Base-by-base conservation (phyloP, 176 grass and related monocot species). In the Bonia amplexicaulis region DNA sequence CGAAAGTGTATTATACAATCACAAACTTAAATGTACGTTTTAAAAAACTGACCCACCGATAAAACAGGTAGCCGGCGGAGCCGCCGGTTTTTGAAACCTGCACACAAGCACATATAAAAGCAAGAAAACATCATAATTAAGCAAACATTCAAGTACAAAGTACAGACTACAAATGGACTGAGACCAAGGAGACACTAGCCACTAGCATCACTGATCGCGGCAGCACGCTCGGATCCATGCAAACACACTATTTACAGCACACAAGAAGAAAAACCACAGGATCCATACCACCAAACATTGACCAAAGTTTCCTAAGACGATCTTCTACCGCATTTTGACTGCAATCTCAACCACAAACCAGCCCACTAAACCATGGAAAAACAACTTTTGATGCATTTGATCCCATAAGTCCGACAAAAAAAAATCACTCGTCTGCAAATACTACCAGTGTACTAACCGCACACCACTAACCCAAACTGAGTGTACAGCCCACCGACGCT, bases 61-160 rank as follows among this genome's bases (percentile, higher is more conserved):
- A 31, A 31, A 31, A 31, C 31, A 2, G 31, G 31, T 31, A 31
- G 31, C 31, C 31, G 31, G 31, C 31, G 31, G 31, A 31, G 31
- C 31, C 31, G 31, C 31, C 31, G 0, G 31, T 31, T 31, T 31
- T 31, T 2, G 2, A 2, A 31, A 2, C 31, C 31, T 31, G 2
- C 31, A 3, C 31, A 31, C 31, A 31, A 31, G 31, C 31, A 31
- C 31, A 31, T 31, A 31, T 31, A 31, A 2, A 79, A 79, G 12
- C 46, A 84, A 47, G 12, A 76, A 55, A 55, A 61, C 19, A 70
- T 16, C 59, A 55, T 16, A 78, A 65, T 58, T 75, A 81, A 81
- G 17, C 26, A 74, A 81, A 15, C 39, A 35, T 35, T 81, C 13
- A 63, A 74, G 62, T 44, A 80, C 51, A 80, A 44, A 61, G 69